A percentile compares a stretch with the other conserved stretches of the same genome.
phyloP scores from a whole-genome alignment of 768 basidiomycete species.

The Podaxis sp. region DNA sequence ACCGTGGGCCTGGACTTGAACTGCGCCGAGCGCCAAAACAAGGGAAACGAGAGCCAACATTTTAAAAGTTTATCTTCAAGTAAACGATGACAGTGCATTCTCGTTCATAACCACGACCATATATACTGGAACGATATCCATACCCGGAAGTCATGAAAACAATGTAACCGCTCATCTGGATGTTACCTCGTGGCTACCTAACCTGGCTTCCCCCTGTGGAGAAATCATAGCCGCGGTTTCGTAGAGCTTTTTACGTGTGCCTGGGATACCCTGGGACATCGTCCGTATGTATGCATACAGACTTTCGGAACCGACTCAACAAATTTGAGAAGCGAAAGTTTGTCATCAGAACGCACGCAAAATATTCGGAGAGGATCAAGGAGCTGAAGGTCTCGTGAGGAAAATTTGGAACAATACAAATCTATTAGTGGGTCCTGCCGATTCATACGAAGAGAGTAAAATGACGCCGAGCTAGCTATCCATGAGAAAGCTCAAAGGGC shows the following conservation, averaged over 20 bases:
- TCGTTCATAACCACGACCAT: neutral
- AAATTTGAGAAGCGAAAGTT: neutral
- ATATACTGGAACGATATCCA: neutral
- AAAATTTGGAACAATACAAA: too few relatives aligned
- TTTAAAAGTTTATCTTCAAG: neutral
- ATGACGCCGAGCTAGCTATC: too few relatives aligned
- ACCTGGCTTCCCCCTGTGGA: neutral
- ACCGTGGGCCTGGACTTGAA: slow-evolving; percentile 38
- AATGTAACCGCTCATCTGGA: neutral
- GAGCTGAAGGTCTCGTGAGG: too few relatives aligned
- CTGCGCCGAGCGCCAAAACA: slow-evolving; percentile 29
- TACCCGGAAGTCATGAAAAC: neutral
- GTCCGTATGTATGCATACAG: neutral
- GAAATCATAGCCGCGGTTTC: neutral
- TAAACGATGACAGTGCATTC: neutral
- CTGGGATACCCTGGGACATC: neutral
- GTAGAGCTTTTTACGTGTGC: neutral
- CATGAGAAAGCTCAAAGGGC: too few relatives aligned
- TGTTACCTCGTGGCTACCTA: neutral
- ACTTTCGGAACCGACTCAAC: neutral
- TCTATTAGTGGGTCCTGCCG: too few relatives aligned
- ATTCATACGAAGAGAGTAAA: too few relatives aligned
- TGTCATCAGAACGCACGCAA: neutral
- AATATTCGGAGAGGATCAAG: neutral
- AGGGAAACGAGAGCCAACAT: slow-evolving; percentile 32